Conservation (phyloP, 2,329 filamentous ascomycete species). For the Diaporthe sp. region DNA sequence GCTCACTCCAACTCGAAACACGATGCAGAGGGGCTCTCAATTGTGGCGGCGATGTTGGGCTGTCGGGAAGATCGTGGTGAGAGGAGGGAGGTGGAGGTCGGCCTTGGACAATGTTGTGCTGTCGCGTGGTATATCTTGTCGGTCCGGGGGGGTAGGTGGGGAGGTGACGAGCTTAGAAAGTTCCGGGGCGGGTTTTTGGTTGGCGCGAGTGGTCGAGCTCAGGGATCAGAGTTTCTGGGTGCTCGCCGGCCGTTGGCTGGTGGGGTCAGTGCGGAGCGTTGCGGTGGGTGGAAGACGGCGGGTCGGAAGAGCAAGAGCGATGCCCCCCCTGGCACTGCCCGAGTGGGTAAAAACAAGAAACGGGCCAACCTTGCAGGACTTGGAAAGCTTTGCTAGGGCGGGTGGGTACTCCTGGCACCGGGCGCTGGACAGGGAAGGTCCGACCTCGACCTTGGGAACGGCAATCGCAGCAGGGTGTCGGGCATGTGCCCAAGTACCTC, state of each 20-base stretch:
- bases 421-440: not conserved
- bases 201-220: conserved; percentile 18
- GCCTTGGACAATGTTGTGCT: not conserved
- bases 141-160: not conserved
- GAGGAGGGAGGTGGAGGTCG: not conserved
- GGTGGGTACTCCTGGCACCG: not conserved
- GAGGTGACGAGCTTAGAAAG: conserved; percentile 19
- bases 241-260: not conserved
- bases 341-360: conserved; percentile 15
- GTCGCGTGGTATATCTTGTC: conserved; percentile 32
- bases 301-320: not conserved
- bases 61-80: not conserved
- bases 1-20: not conserved
- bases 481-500: not conserved
- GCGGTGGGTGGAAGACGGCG: not conserved
- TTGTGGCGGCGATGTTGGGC: not conserved
- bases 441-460: not conserved
- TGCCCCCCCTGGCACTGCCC: not conserved
- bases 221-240: conserved; percentile 29
- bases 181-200: conserved; percentile 18
- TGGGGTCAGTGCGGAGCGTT: conserved; percentile 21
- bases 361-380: conserved; percentile 15
- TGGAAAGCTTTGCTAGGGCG: conserved; percentile 19
- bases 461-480: not conserved
- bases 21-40: not conserved